Conservation (phyloP, 1,284 basidiomycete genomes). For the Puccinia horiana region DNA sequence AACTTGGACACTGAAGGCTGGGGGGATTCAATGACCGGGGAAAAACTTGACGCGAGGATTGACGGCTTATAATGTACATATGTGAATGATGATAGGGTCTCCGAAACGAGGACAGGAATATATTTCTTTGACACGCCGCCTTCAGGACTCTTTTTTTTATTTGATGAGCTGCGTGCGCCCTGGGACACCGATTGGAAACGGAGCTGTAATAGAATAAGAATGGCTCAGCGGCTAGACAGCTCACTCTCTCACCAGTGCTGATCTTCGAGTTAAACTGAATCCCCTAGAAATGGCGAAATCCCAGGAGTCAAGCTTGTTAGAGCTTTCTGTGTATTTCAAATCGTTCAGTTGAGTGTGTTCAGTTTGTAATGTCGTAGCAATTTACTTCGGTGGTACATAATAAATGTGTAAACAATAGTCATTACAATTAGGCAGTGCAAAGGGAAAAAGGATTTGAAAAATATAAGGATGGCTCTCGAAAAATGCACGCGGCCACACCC, state of each 20-base stretch:
- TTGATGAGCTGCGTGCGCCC: conserved; percentile 10
- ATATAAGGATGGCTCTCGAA: too few species aligned
- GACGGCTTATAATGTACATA: conserved; percentile 29
- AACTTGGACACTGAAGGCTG: neutral
- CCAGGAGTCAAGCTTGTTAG: neutral
- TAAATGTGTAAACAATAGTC: too few species aligned
- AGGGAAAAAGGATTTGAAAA: too few species aligned
- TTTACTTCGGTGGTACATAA: too few species aligned
- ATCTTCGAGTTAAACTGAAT: neutral
- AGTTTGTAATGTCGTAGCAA: too few species aligned
- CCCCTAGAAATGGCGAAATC: neutral
- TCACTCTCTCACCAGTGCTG: conserved; percentile 4
- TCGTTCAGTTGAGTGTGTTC: neutral
- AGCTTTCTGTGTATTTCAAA: neutral
- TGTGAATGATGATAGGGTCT: conserved; percentile 14
- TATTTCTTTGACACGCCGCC: conserved; percentile 33
- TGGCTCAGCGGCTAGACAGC: neutral
- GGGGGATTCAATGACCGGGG: neutral
- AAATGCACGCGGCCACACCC: too few species aligned
- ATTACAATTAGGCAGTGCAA: too few species aligned
- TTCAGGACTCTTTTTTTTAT: conserved; percentile 3
- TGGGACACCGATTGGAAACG: conserved; percentile 20
- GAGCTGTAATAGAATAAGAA: neutral
- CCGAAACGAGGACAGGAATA: conserved; percentile 28
- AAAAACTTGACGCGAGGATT: neutral